A percentile compares a stretch with the other conserved stretches of the same genome.
Evolutionary conservation across 2,329 filamentous ascomycete genomes (phyloP).

Genomic region (Talaromyces sp.): DNA sequence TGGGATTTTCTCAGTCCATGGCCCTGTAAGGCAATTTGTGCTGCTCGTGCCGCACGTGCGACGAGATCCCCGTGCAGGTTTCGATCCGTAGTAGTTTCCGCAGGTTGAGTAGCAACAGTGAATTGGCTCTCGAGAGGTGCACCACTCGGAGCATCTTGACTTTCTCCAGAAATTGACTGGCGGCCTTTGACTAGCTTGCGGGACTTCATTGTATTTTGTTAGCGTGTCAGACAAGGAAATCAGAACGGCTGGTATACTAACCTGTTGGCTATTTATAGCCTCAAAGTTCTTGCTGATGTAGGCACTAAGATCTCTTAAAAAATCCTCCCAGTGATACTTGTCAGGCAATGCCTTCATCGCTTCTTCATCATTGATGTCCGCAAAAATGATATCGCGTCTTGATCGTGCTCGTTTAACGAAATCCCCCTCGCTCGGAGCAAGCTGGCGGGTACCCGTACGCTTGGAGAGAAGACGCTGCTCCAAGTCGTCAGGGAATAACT

Average conservation of each 20-base stretch:
- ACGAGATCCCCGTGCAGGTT: constrained; percentile 44
- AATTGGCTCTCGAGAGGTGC: constrained; percentile 41
- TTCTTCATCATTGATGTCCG: constrained; percentile 49
- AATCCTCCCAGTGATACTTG: constrained; percentile 61
- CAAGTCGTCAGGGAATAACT: constrained; percentile 56
- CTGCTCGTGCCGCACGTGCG: constrained; percentile 44
- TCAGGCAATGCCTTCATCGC: constrained; percentile 48
- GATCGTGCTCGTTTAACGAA: constrained; percentile 53
- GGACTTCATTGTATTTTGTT: constrained; percentile 23
- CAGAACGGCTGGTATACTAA: constrained; percentile 23
- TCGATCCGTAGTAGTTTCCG: constrained; percentile 36
- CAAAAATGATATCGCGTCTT: constrained; percentile 54
- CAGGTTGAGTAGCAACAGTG: constrained; percentile 34
- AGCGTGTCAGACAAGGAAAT: constrained; percentile 5
- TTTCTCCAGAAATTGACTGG: constrained; percentile 34
- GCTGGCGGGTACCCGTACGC: constrained; percentile 49
- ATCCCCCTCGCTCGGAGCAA: constrained; percentile 56
- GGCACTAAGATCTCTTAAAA: constrained; percentile 53
- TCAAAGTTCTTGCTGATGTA: constrained; percentile 58
- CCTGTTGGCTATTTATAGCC: constrained; percentile 44
- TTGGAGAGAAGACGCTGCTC: constrained; percentile 50
- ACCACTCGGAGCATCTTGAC: constrained; percentile 29
- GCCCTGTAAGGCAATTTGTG: constrained; percentile 45
- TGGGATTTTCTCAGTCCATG: constrained; percentile 35
- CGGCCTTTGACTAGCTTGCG: constrained; percentile 38